Percentiles rank a stretch among this genome's conserved stretches.
Conservation (phyloP, 768 basidiomycete species). For the Xerocomellus intermedius region DNA sequence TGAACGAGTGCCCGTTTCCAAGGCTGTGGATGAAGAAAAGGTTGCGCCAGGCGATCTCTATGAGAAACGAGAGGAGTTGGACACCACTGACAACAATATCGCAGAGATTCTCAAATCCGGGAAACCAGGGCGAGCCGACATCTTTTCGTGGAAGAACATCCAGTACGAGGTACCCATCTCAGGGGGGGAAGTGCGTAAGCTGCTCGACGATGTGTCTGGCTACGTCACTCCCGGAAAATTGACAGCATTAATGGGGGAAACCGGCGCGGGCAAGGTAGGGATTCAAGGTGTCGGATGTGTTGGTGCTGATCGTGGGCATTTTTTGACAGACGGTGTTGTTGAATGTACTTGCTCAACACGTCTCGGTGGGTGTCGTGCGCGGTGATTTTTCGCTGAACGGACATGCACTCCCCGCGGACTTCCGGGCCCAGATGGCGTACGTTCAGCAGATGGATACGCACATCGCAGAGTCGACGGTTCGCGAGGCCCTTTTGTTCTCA, state of each 20-base stretch:
- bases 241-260: constrained; percentile 50
- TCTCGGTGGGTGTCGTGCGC: constrained; percentile 44
- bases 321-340: constrained; percentile 51
- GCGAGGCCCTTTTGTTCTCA: constrained; percentile 78
- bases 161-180: constrained; percentile 57
- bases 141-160: constrained; percentile 79
- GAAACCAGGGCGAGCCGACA: constrained; percentile 34
- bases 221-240: constrained; percentile 51
- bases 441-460: constrained; percentile 82
- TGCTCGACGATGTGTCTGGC: constrained; percentile 47
- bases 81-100: neutral
- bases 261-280: constrained; percentile 33
- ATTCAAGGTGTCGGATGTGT: neutral
- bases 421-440: constrained; percentile 54
- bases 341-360: constrained; percentile 55
- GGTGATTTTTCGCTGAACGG: constrained; percentile 59
- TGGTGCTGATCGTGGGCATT: neutral
- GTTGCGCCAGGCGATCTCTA: neutral
- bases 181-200: constrained; percentile 36
- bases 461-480: constrained; percentile 69
- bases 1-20: neutral
- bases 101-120: constrained; percentile 10
- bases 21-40: constrained; percentile 19
- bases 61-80: neutral
- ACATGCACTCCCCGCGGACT: constrained; percentile 51